Percentiles rank a stretch among this genome's conserved stretches.
Conservation (phyloP, 2,329 filamentous ascomycete genomes). For the Tricladium varicosporioides region DNA sequence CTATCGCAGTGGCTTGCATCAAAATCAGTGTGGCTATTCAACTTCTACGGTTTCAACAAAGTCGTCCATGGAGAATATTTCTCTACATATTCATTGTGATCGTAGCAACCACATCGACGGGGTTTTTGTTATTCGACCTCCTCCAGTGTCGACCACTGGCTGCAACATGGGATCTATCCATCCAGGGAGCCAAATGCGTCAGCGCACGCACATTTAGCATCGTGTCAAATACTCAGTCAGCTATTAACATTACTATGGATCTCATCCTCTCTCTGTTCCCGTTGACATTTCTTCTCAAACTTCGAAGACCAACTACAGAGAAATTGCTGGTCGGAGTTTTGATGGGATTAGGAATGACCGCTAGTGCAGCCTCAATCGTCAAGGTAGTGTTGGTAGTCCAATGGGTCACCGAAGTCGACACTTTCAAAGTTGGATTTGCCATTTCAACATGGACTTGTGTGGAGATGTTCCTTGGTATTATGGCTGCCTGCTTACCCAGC, state of each 20-base stretch:
- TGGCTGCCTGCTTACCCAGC: conserved; percentile 3
- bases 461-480: conserved; percentile 7
- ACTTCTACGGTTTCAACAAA: conserved; percentile 1
- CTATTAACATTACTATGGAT: conserved; percentile 6
- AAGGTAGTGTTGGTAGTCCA: background rate
- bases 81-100: background rate
- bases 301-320: conserved; percentile 1
- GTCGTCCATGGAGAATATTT: background rate
- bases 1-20: conserved; percentile 1
- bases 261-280: conserved; percentile 10
- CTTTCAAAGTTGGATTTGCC: background rate
- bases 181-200: background rate
- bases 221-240: background rate
- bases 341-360: conserved; percentile 7
- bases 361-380: conserved; percentile 2
- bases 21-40: conserved; percentile 3
- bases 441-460: conserved; percentile 1
- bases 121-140: background rate
- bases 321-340: conserved; percentile 3
- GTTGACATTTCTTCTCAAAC: conserved; percentile 4
- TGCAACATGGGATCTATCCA: background rate
- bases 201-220: background rate
- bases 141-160: conserved; percentile 5
- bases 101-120: background rate
- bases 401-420: background rate